Conservation (phyloP, 2,329 filamentous ascomycete species). For the Microdochium trichocladiopsis region DNA sequence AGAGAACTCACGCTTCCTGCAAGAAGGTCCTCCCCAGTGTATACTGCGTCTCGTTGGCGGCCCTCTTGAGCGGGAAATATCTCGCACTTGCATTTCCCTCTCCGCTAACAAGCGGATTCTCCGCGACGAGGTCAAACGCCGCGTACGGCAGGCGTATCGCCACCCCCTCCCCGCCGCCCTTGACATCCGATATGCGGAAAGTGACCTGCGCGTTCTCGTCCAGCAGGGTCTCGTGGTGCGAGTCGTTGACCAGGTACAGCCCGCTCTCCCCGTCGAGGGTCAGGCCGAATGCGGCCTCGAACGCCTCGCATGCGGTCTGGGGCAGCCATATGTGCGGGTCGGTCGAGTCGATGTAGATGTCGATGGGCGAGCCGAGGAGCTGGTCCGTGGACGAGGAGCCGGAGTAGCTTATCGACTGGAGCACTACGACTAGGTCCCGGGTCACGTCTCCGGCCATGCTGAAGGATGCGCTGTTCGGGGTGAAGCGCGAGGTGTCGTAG, state of each 20-base stretch:
- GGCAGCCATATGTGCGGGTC: constrained; percentile 28
- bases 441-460: constrained; percentile 24
- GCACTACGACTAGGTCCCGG: constrained; percentile 26
- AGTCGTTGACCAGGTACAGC: constrained; percentile 27
- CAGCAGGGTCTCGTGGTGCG: constrained; percentile 18
- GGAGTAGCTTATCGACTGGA: constrained; percentile 30
- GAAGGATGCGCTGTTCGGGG: constrained; percentile 27
- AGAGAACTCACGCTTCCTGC: constrained; percentile 22
- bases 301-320: constrained; percentile 19
- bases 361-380: constrained; percentile 20
- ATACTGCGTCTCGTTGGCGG: constrained; percentile 24
- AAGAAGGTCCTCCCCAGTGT: constrained; percentile 25
- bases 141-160: constrained; percentile 22
- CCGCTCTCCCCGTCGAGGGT: constrained; percentile 17
- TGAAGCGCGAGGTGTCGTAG: constrained; percentile 31
- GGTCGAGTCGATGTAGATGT: constrained; percentile 27
- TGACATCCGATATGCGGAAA: constrained; percentile 24
- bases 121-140: constrained; percentile 22
- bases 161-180: constrained; percentile 20
- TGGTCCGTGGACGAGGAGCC: constrained; percentile 17
- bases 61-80: constrained; percentile 25
- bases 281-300: constrained; percentile 24
- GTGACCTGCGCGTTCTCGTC: constrained; percentile 22
- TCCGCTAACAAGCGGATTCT: constrained; percentile 18
- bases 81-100: constrained; percentile 9